These are phyloP conservation scores for Solanum chmielewskii DNA, from an alignment of 257 asterid species.

Conservation along the genomic window DNA sequence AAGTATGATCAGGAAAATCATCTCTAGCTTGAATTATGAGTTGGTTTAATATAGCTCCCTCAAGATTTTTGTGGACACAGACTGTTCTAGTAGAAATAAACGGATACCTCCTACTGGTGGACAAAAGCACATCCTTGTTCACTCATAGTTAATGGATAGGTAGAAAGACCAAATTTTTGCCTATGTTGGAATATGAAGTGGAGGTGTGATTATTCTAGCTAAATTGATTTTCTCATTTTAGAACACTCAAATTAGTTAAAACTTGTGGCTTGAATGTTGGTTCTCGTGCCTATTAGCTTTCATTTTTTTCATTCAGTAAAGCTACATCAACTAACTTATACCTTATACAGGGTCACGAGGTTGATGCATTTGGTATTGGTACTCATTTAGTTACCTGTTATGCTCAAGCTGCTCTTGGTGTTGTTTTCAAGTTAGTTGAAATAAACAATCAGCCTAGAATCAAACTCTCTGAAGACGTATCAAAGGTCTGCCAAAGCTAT, in stretches of 20 bases:
- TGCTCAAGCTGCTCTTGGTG: conserved; percentile 96
- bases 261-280: neutral
- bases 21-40: neutral
- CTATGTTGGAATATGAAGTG: neutral
- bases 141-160: neutral
- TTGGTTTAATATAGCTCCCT: neutral
- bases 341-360: conserved; percentile 75
- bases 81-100: neutral
- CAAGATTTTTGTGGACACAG: neutral
- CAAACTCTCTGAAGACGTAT: conserved; percentile 92
- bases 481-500: conserved; percentile 52
- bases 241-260: neutral
- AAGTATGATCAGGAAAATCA: neutral
- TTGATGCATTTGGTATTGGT: conserved; percentile 93
- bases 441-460: conserved; percentile 94
- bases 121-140: neutral
- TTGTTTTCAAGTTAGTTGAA: conserved; percentile 91
- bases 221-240: neutral
- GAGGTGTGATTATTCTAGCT: neutral
- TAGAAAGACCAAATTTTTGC: neutral
- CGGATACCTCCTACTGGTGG: neutral
- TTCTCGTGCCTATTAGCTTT: neutral
- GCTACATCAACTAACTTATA: neutral
- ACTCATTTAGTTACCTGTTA: conserved; percentile 97
- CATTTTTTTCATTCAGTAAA: neutral